Percentiles rank a stretch among this genome's conserved stretches.
phyloP scores from a whole-genome alignment of 2,329 filamentous ascomycete genomes.

The Ophiosphaerella korrae region DNA sequence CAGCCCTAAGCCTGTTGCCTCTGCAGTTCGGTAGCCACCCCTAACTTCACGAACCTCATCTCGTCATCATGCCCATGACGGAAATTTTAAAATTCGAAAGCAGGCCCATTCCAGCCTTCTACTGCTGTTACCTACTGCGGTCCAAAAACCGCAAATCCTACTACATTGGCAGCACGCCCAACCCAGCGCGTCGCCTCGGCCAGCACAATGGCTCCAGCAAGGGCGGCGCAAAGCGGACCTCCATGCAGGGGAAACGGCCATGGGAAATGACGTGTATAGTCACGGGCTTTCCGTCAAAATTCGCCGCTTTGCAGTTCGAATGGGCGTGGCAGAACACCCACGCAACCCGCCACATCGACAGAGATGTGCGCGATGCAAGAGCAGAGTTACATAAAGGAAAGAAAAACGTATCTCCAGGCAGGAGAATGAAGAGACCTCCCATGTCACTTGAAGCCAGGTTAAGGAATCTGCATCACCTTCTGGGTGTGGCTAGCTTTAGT shows the following conservation, averaged over 20 bases:
- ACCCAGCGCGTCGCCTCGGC: slow-evolving; percentile 80
- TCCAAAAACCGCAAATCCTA: slow-evolving; percentile 75
- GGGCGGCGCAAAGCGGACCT: slow-evolving; percentile 82
- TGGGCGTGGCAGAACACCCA: slow-evolving; percentile 93
- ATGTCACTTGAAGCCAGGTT: slow-evolving; percentile 71
- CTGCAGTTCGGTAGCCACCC: slow-evolving; percentile 5
- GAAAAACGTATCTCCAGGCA: slow-evolving; percentile 41
- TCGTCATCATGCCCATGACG: slow-evolving; percentile 6
- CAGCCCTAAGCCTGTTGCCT: slow-evolving; percentile 19
- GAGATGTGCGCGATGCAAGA: slow-evolving; percentile 43
- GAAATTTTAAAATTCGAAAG: slow-evolving; percentile 25
- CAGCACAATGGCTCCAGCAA: slow-evolving; percentile 88
- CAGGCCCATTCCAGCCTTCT: slow-evolving; percentile 76
- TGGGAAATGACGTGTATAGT: slow-evolving; percentile 84
- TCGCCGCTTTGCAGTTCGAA: slow-evolving; percentile 94
- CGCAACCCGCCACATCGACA: slow-evolving; percentile 75
- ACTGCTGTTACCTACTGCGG: slow-evolving; percentile 89
- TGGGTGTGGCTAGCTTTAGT: slow-evolving; percentile 78
- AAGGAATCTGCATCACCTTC: slow-evolving; percentile 79
- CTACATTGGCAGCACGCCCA: slow-evolving; percentile 91
- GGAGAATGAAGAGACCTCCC: slow-evolving; percentile 54
- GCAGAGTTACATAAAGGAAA: slow-evolving; percentile 34
- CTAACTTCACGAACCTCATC: slow-evolving; percentile 20
- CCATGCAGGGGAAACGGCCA: slow-evolving; percentile 69
- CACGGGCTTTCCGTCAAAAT: slow-evolving; percentile 83